These are phyloP conservation scores for Ceratocystis lukuohia DNA, from an alignment of 2,329 filamentous ascomycete species.

Conservation along the genomic window DNA sequence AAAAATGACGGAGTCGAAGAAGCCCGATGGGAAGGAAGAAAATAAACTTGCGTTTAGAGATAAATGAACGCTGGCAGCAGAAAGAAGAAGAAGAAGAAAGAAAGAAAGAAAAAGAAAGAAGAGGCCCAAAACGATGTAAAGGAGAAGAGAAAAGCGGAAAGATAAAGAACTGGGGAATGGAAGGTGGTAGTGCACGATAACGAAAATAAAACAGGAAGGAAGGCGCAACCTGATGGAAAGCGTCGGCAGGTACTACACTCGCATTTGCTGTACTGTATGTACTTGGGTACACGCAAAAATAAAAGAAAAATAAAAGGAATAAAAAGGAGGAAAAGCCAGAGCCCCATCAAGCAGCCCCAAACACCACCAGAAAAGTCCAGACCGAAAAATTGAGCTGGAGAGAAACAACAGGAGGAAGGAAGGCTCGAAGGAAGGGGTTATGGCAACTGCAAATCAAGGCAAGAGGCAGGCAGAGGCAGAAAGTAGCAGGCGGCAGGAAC, in stretches of 20 bases:
- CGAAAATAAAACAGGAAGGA: neutral
- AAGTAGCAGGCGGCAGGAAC: neutral
- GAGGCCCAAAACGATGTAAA: too few species aligned
- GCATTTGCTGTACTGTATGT: neutral
- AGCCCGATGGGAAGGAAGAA: neutral
- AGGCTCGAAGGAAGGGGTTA: neutral
- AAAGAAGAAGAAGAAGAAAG: neutral
- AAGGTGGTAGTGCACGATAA: constrained; percentile 2
- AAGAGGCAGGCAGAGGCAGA: neutral
- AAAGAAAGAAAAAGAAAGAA: neutral
- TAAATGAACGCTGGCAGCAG: neutral
- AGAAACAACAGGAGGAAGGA: neutral
- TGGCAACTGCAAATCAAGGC: neutral
- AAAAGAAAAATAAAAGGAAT: neutral
- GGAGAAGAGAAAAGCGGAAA: constrained; percentile 1
- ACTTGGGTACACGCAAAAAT: too few species aligned
- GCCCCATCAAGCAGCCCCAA: neutral
- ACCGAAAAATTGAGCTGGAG: neutral
- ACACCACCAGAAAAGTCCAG: neutral
- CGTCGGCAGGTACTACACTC: neutral
- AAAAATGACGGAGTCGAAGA: neutral
- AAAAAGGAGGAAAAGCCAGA: neutral
- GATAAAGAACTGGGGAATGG: neutral
- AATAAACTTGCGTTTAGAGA: neutral
- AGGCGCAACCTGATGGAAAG: neutral